Evolutionary conservation across 306 rosid species (phyloP), one percentile per base, ranked within the genome.

Genomic region (Pyrus pyrifolia): DNA sequence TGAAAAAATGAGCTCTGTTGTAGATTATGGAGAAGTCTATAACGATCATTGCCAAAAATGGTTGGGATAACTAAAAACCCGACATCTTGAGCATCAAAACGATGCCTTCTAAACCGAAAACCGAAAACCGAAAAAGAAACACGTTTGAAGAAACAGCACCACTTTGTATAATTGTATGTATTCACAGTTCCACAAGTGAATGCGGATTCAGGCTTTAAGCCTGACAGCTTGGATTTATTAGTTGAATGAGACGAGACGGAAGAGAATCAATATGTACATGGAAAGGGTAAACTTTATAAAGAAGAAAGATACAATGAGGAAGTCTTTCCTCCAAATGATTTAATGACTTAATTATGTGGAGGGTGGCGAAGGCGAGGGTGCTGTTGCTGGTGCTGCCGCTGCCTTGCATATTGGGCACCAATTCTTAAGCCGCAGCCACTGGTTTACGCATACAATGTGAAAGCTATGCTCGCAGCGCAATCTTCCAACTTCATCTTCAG

Each of bases 361-460:
- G 23, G 44, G 44, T 4, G 49, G 53, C 1, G 70, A 10, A 29
- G 87, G 68, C 27, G 88, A 65, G 27, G 77, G 78, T 14, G 78
- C 6, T 22, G 67, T 19, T 25, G 69, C n/a, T 29, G 89, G 22
- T 8, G 61, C 61, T 19, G 61, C 62, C 3, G 46, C 49, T 59
- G 94, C 90, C 38, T 93, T 96, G 87, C 99, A 96, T 79, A 93
- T 85, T 29, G 99, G 99, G 82, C 99, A 96, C 98, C 99, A 96
- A 75, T 91, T 96, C 96, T 96, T 96, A 35, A 88, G 72, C 81
- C 88, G 84, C 74, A 96, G 81, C 99, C 99, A 96, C 45, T 92
- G 94, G 73, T 88, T 92, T 84, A 93, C 73, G 82, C 99, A 96
- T 29, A 6, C 85, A 31, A 38, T 67, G 74, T 93, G 99, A 86